Base-by-base conservation (phyloP, 2,329 filamentous ascomycete species). In the Verticillium klebahnii region DNA sequence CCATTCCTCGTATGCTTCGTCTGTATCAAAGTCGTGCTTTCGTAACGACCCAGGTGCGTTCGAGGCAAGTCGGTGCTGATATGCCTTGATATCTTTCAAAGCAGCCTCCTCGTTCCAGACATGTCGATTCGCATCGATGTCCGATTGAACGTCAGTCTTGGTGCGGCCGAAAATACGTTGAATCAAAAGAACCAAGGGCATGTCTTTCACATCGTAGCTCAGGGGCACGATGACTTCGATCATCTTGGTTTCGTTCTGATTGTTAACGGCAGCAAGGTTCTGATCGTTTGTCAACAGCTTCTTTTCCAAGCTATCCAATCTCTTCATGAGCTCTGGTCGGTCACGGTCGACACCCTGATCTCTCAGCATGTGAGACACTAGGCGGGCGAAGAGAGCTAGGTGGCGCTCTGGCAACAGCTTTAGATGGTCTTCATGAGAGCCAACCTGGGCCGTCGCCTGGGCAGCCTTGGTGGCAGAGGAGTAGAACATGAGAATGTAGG, bases 251-350 rank as follows among this genome's bases (percentile, higher is more conserved):
- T 82, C 81, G 60, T 84, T 82, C 69, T 85, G 83, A 57, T 82
- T 82, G 57, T 83, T 82, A 67, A 84, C 82, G 19, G 88, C 82
- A 56, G 87, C 86, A 59, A 99, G 82, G 72, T 98, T 93, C 75
- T 97, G 92, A 70, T 98, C 94, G 74, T 97, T 95, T 59, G 92
- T 90, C 66, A 99, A 83, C 61, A 99, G 84, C 78, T 98, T 98
- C 73, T 89, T 96, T 76, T 99, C 95, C 69, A 99, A 83, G 14
- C 89, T 92, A 54, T 86, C 84, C 62, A 99, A 80, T 64, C 92
- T 87, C 66, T 83, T 86, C 73, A 92, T 89, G 62, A 99, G 83
- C 73, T 99, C 94, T 6, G 92, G 90, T 65, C 90, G 87, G 71
- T 96, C 92, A 71, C 89, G 89, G 65, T 91, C 88, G 82, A 92